Conservation (phyloP, 192 early-diverging fungal species). For the Spizellomyces punctatus region DNA sequence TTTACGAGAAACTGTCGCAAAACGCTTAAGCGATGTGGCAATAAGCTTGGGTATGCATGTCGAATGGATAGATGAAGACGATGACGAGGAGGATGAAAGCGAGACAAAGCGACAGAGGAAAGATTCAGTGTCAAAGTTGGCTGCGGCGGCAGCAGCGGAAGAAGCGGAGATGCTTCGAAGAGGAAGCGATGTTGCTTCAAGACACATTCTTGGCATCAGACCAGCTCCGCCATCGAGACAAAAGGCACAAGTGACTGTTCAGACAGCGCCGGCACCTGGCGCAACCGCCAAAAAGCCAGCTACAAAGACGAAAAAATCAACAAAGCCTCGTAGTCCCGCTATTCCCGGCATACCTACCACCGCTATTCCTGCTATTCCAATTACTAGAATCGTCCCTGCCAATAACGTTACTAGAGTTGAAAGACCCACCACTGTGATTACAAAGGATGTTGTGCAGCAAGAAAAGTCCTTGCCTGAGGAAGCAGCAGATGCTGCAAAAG, state of each 20-base stretch:
- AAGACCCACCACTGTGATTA: too few species aligned
- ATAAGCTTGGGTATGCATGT: slow-evolving; percentile 3
- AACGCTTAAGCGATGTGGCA: background rate
- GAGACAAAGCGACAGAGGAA: background rate
- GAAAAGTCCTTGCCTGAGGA: too few species aligned
- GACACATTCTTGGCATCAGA: background rate
- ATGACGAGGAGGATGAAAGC: slow-evolving; percentile 22
- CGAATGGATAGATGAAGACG: slow-evolving; percentile 22
- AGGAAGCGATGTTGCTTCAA: slow-evolving; percentile 4
- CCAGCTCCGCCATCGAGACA: background rate
- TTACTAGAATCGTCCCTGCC: too few species aligned
- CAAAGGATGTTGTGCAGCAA: too few species aligned
- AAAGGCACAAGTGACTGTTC: background rate
- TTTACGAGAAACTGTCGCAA: background rate
- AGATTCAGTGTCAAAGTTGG: background rate
- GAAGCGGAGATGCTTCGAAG: background rate
- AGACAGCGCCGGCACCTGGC: too few species aligned
- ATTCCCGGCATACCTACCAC: slow-evolving; percentile 8
- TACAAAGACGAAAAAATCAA: too few species aligned
- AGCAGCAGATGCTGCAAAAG: too few species aligned
- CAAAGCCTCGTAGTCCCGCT: background rate
- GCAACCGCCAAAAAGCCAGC: too few species aligned
- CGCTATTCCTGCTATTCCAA: background rate
- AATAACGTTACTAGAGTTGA: too few species aligned
- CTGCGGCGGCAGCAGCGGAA: background rate